Evolutionary conservation across 2,329 filamentous ascomycete genomes (phyloP), one percentile per base, ranked within the genome.

Genomic region (Lachnellula arida): DNA sequence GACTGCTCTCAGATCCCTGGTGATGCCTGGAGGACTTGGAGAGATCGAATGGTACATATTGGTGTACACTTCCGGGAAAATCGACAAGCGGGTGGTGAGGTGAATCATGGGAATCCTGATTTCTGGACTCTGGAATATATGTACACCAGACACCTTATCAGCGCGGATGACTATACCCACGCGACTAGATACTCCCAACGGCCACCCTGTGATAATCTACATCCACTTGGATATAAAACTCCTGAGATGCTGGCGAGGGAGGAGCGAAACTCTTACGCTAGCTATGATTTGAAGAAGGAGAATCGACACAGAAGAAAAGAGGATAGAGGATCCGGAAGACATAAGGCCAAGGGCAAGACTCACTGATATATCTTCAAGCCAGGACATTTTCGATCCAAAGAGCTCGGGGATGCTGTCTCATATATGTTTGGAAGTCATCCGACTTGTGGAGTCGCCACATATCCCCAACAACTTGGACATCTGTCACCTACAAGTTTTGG

Each of bases 41-140:
- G 28, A 0, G 17, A 59, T 1, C 74, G 81, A 2, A 78, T 84
- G 77, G 32, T 65, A 3, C 81, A 85, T 60, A 78, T 83, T 49
- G 72, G 68, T 0, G 54, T 55, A 0, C 81, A 84, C 53, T 64
- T 12, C 42, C 66, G 3, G 70, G 68, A 57, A 4, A 0, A 53
- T 62, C 5, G 62, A 28, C 22, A 42, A 8, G 8, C 4, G 14
- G 15, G 32, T 22, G n/a, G 5, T 7, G 14, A 46, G 5, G 15
- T 46, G 0, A 28, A 58, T 0, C 17, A 71, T 4, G 68, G 69
- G 49, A 68, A 73, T 1, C 73, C 71, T 2, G 78, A 81, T 54
- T 75, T 72, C 47, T 60, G 57, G 32, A 62, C 79, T 23, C 59
- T 78, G 15, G 57, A 73, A 6, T 73, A 80, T 60, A 42, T 78